phyloP scores from a whole-genome alignment of 179 eudicot genomes.

The Silene noctiflora region DNA sequence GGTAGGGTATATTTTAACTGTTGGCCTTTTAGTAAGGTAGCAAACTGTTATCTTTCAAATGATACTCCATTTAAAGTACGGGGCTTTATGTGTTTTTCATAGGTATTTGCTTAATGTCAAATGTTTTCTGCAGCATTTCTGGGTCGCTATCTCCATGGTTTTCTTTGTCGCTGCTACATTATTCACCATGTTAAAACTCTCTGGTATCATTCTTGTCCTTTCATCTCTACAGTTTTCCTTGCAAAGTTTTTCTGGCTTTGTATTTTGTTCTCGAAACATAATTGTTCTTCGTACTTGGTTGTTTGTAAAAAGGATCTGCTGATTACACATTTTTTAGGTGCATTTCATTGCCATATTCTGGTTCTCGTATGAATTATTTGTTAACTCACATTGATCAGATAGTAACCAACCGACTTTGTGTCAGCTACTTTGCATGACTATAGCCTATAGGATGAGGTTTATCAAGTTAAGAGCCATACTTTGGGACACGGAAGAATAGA shows the following conservation, averaged over 20 bases:
- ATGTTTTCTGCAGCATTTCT: slow-evolving; percentile 71
- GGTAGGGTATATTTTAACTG: too few species aligned
- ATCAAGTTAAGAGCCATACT: too few species aligned
- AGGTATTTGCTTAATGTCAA: slow-evolving; percentile 17
- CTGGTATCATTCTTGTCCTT: slow-evolving; percentile 48
- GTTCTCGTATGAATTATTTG: neutral
- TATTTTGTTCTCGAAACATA: neutral
- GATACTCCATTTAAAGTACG: neutral
- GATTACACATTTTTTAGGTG: neutral
- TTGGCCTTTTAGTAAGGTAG: too few species aligned
- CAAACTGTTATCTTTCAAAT: slow-evolving; percentile 1
- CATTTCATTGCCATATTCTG: neutral
- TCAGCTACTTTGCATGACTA: neutral
- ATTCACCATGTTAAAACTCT: slow-evolving; percentile 83
- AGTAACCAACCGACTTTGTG: neutral
- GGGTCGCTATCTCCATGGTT: slow-evolving; percentile 99
- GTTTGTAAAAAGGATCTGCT: neutral
- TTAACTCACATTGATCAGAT: too few species aligned
- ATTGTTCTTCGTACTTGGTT: too few species aligned
- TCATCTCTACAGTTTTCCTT: neutral
- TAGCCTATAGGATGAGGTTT: too few species aligned
- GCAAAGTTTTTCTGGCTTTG: neutral
- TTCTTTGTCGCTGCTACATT: slow-evolving; percentile 90
- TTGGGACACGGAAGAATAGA: too few species aligned
- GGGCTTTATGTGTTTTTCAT: neutral